These are phyloP conservation scores for Leccinum variicolor DNA, from an alignment of 768 basidiomycete genomes.

Conservation along the genomic window DNA sequence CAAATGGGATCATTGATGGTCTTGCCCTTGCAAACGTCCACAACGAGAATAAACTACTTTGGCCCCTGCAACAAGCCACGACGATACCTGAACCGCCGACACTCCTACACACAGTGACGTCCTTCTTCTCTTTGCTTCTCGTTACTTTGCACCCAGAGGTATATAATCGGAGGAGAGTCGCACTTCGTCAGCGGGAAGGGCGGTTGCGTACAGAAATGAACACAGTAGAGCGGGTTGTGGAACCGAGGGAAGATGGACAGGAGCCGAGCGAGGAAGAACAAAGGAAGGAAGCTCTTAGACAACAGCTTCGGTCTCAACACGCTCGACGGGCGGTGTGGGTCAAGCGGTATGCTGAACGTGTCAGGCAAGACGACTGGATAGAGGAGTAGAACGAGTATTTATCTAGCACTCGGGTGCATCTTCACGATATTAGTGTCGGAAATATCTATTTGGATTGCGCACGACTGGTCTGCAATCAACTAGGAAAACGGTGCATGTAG, in stretches of 20 bases:
- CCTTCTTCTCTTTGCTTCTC: slow-evolving; percentile 55
- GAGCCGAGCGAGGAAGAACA: slow-evolving; percentile 32
- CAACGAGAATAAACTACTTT: slow-evolving; percentile 51
- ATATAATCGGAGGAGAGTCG: slow-evolving; percentile 63
- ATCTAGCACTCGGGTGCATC: slow-evolving; percentile 2
- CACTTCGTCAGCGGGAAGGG: slow-evolving; percentile 61
- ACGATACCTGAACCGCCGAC: slow-evolving; percentile 39
- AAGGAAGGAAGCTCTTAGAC: slow-evolving; percentile 30
- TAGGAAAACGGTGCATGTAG: background rate
- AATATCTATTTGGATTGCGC: slow-evolving; percentile 3
- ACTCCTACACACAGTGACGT: slow-evolving; percentile 45
- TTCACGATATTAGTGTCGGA: slow-evolving; percentile 1
- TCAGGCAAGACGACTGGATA: slow-evolving; percentile 62
- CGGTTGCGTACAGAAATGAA: slow-evolving; percentile 64
- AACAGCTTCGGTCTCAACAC: slow-evolving; percentile 47
- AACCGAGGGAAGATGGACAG: slow-evolving; percentile 29
- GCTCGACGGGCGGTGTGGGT: slow-evolving; percentile 59
- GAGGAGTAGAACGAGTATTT: slow-evolving; percentile 45
- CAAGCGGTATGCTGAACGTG: slow-evolving; percentile 59
- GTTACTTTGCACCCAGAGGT: slow-evolving; percentile 70
- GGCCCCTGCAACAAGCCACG: slow-evolving; percentile 24
- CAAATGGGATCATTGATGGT: slow-evolving; percentile 41
- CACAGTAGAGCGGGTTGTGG: slow-evolving; percentile 26
- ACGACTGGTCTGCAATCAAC: background rate
- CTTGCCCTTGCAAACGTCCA: slow-evolving; percentile 58